Conservation (phyloP, 2,329 filamentous ascomycete genomes). For the Akanthomyces lecanii region DNA sequence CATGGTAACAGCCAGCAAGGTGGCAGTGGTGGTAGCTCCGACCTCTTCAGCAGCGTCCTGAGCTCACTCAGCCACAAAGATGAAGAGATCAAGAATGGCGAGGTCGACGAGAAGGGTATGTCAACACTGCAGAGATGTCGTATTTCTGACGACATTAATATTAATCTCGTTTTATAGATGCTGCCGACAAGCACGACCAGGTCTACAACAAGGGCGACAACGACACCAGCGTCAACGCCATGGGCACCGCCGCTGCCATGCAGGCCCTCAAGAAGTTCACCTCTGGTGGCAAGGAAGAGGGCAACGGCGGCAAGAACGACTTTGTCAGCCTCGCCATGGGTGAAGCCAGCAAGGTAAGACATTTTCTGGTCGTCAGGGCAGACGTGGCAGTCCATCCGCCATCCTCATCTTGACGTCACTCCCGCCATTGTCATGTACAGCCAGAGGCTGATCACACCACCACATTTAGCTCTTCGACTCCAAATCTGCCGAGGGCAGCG, state of each 20-base stretch:
- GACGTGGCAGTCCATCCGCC: neutral
- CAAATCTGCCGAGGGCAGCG: conserved; percentile 51
- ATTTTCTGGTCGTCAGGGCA: neutral
- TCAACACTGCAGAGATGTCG: neutral
- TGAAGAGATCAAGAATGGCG: conserved; percentile 42
- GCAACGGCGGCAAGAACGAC: conserved; percentile 66
- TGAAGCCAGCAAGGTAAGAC: conserved; percentile 69
- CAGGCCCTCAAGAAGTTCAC: conserved; percentile 79
- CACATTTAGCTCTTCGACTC: conserved; percentile 52
- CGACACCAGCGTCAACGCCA: conserved; percentile 46
- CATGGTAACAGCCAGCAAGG: conserved; percentile 34
- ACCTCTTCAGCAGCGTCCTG: conserved; percentile 48
- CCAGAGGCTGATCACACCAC: neutral
- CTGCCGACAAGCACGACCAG: conserved; percentile 70
- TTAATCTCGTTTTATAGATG: conserved; percentile 43
- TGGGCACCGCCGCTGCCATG: conserved; percentile 73
- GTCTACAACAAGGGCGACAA: conserved; percentile 56
- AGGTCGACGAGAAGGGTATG: conserved; percentile 47
- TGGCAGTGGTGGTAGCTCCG: conserved; percentile 42
- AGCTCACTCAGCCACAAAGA: conserved; percentile 47
- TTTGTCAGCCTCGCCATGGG: conserved; percentile 85
- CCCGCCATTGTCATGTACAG: neutral
- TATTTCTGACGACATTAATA: too few species aligned
- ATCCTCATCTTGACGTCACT: neutral
- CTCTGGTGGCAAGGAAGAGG: conserved; percentile 45